These are phyloP conservation scores for Scleromitrula shiraiana DNA, from an alignment of 2,329 filamentous ascomycete species.

Conservation along the genomic window DNA sequence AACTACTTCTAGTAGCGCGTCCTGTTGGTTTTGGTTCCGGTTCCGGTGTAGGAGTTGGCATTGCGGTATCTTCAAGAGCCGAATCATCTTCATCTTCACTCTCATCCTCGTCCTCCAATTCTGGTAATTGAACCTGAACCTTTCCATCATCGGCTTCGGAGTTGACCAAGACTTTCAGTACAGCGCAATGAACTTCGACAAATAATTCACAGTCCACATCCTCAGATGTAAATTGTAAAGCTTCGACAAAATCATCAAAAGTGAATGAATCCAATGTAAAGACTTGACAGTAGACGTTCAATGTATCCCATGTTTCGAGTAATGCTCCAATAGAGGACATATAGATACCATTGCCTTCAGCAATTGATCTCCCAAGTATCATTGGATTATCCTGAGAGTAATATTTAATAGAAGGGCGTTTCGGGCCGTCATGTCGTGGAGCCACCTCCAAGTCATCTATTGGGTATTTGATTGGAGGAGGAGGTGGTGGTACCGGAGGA, in stretches of 20 bases:
- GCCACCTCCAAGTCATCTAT: constrained; percentile 87
- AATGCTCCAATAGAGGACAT: constrained; percentile 82
- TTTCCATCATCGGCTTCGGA: constrained; percentile 68
- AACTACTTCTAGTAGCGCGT: constrained; percentile 75
- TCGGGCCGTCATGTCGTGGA: constrained; percentile 50
- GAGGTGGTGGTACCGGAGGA: constrained; percentile 52
- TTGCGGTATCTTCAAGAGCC: constrained; percentile 44
- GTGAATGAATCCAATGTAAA: constrained; percentile 95
- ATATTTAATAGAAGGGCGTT: constrained; percentile 71
- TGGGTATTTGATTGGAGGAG: constrained; percentile 81
- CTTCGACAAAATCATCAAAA: constrained; percentile 90
- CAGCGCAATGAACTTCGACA: constrained; percentile 83
- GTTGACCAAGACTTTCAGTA: constrained; percentile 79
- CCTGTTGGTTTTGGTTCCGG: constrained; percentile 58
- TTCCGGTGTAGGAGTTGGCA: constrained; percentile 56
- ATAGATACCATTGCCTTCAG: constrained; percentile 52
- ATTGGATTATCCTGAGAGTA: constrained; percentile 58
- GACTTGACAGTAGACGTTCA: constrained; percentile 96
- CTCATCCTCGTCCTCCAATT: constrained; percentile 48
- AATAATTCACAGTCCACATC: constrained; percentile 75
- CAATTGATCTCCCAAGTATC: constrained; percentile 38
- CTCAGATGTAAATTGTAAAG: constrained; percentile 68
- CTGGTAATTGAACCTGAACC: constrained; percentile 69
- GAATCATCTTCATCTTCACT: constrained; percentile 64
- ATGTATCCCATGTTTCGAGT: constrained; percentile 88